A percentile compares a stretch with the other conserved stretches of the same genome.
These are phyloP conservation scores for Claviceps cyperi DNA, from an alignment of 2,329 filamentous ascomycete species.

Conservation along the genomic window DNA sequence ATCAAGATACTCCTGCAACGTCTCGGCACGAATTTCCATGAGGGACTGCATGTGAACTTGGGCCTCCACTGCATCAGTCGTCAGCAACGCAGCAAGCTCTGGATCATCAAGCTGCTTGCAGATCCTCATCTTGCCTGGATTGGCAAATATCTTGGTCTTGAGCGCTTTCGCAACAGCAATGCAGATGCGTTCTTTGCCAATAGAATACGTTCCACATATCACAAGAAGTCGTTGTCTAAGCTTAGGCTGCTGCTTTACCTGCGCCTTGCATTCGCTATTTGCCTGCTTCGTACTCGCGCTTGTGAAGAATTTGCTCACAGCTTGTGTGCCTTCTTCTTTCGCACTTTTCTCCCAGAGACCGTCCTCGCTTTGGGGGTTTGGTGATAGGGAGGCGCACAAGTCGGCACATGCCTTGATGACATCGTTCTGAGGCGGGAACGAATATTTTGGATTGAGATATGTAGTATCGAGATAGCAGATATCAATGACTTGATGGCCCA, in stretches of 20 bases:
- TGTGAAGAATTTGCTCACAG: conserved; percentile 38
- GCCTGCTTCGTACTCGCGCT: conserved; percentile 18
- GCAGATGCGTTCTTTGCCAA: conserved; percentile 94
- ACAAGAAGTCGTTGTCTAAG: conserved; percentile 57
- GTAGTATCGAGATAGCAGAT: conserved; percentile 96
- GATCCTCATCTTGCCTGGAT: conserved; percentile 68
- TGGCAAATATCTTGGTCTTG: conserved; percentile 77
- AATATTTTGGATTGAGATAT: conserved; percentile 88
- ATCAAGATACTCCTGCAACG: conserved; percentile 76
- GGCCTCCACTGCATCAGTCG: conserved; percentile 63
- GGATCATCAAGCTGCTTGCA: conserved; percentile 74
- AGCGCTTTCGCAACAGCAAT: conserved; percentile 80
- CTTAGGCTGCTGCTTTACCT: conserved; percentile 8
- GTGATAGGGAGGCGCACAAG: conserved; percentile 65
- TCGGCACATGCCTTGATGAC: conserved; percentile 81
- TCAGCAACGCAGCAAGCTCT: conserved; percentile 65
- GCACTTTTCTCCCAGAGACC: conserved; percentile 31
- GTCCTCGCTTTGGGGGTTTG: conserved; percentile 39
- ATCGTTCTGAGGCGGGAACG: conserved; percentile 77
- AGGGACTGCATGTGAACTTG: conserved; percentile 97
- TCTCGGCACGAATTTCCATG: conserved; percentile 86
- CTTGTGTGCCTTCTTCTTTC: conserved; percentile 25
- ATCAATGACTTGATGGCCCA: conserved; percentile 74
- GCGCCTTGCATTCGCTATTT: conserved; percentile 15
- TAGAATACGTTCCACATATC: conserved; percentile 91